Conservation (phyloP, 1,139 yeast species). For the Yamadazyma conglobata region DNA sequence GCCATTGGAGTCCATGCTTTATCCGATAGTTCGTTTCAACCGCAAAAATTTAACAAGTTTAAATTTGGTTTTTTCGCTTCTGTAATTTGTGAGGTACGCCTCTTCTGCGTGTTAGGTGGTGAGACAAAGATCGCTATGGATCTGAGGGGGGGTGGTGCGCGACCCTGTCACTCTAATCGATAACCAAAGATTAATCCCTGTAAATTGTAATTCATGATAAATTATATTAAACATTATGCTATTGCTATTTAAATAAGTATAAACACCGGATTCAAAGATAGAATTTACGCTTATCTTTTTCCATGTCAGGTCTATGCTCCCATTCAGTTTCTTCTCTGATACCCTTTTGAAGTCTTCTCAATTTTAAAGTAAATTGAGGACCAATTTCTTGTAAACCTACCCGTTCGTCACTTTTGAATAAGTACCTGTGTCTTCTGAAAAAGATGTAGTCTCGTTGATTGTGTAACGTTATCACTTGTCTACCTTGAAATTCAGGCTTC, state of each 20-base stretch:
- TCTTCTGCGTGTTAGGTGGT: too few relatives aligned
- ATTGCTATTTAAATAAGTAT: too few relatives aligned
- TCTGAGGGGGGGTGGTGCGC: too few relatives aligned
- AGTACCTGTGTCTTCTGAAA: conserved; percentile 90
- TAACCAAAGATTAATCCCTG: too few relatives aligned
- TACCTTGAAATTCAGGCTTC: conserved; percentile 87
- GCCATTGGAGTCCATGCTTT: conserved; percentile 62
- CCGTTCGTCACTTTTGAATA: conserved; percentile 82
- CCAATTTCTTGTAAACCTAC: conserved; percentile 96
- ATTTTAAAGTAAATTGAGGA: conserved; percentile 88
- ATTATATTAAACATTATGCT: too few relatives aligned
- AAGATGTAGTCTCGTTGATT: conserved; percentile 94
- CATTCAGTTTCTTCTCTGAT: conserved; percentile 88
- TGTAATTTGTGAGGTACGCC: too few relatives aligned
- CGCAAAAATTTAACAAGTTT: too few relatives aligned
- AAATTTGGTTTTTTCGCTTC: too few relatives aligned
- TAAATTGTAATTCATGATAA: too few relatives aligned
- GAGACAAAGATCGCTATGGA: too few relatives aligned
- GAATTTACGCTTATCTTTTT: conserved; percentile 89
- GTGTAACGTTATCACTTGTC: conserved; percentile 93
- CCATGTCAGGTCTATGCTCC: conserved; percentile 97
- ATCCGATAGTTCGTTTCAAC: conserved; percentile 4
- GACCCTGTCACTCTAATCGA: too few relatives aligned
- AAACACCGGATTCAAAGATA: too few relatives aligned
- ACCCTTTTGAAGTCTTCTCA: conserved; percentile 88